Conservation (phyloP, 148 eudicot genomes). For the Rhododendron ovatum region DNA sequence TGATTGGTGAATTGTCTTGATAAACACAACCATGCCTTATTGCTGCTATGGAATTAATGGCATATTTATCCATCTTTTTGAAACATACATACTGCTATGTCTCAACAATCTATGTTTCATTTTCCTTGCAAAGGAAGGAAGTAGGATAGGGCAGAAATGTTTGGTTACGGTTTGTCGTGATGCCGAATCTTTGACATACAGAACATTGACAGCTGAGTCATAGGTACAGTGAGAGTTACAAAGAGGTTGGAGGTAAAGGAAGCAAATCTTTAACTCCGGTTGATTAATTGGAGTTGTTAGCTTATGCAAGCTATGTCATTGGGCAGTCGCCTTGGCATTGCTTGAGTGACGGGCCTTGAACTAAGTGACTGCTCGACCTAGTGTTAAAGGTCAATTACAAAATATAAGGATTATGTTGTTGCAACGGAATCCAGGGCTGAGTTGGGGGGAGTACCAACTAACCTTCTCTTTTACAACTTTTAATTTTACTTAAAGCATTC, state of each 20-base stretch:
- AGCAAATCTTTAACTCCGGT: neutral
- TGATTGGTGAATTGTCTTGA: neutral
- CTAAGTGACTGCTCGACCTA: neutral
- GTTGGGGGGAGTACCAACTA: neutral
- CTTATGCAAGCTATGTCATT: neutral
- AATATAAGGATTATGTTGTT: neutral
- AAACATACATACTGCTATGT: neutral
- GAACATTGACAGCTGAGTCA: neutral
- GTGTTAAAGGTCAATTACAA: neutral
- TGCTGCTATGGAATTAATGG: neutral
- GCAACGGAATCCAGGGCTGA: neutral
- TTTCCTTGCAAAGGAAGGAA: neutral
- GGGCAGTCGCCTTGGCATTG: too few species aligned
- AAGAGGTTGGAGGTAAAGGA: neutral
- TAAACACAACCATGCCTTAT: neutral
- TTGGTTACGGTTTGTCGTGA: neutral
- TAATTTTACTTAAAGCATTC: neutral
- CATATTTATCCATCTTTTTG: neutral
- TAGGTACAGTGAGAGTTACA: neutral
- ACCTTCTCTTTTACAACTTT: neutral
- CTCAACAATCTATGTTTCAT: neutral
- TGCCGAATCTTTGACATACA: neutral
- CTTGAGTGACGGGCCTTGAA: neutral
- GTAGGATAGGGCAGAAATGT: neutral
- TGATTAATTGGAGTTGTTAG: neutral